Percentiles rank a stretch among this genome's conserved stretches.
Evolutionary conservation across 2,329 filamentous ascomycete species (phyloP).

Genomic region (Lasiodiplodia sp.): DNA sequence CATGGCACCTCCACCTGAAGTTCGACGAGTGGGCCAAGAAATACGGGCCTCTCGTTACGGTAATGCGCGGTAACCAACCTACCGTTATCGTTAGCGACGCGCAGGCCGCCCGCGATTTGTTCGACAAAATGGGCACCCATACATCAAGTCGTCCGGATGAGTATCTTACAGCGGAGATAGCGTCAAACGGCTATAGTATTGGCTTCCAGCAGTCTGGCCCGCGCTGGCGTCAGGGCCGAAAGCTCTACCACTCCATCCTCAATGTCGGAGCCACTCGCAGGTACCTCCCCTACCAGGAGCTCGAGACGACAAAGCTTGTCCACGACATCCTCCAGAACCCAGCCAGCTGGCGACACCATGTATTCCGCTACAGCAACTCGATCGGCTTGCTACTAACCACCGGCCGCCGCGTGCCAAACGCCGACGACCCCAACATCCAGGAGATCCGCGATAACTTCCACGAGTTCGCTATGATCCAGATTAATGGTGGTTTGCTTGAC

Average conservation of each 20-base stretch:
- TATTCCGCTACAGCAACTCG: background rate
- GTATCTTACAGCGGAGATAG: background rate
- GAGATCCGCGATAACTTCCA: background rate
- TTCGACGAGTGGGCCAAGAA: constrained; percentile 61
- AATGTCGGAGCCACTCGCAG: constrained; percentile 15
- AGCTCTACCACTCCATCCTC: constrained; percentile 19
- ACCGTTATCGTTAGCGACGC: background rate
- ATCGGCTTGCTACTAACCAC: background rate
- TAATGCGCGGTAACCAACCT: constrained; percentile 54
- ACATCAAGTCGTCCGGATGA: background rate
- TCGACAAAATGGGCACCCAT: background rate
- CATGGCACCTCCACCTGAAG: constrained; percentile 34
- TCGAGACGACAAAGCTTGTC: constrained; percentile 15
- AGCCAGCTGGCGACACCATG: background rate
- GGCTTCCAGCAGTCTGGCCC: background rate
- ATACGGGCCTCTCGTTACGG: constrained; percentile 60
- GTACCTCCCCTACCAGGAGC: constrained; percentile 27
- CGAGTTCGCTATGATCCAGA: background rate
- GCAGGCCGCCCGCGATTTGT: background rate
- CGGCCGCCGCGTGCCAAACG: background rate
- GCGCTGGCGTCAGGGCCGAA: constrained; percentile 13
- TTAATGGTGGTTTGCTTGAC: constrained; percentile 45
- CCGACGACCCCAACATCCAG: background rate
- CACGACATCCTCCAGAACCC: constrained; percentile 6
- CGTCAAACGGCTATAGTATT: background rate